Evolutionary conservation across 495 filamentous ascomycete species (phyloP).

Genomic region (Penicillium crystallinum): DNA sequence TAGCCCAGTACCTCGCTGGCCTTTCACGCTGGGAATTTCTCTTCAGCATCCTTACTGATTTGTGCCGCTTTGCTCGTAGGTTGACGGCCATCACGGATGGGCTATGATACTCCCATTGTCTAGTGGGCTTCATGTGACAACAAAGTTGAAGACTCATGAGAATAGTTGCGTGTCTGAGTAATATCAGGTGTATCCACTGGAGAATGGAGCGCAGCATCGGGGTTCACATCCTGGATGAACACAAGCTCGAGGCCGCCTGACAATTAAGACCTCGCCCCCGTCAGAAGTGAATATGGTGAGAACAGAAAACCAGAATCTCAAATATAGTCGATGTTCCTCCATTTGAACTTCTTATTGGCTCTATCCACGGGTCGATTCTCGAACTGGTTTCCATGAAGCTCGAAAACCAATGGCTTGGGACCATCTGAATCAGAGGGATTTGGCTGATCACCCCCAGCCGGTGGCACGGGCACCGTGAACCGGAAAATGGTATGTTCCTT

Average conservation of each 20-base stretch:
- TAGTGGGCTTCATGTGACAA: background rate
- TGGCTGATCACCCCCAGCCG: conserved; percentile 9
- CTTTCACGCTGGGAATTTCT: too few species aligned
- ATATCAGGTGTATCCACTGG: background rate
- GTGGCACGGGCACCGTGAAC: conserved; percentile 58
- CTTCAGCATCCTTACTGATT: too few species aligned
- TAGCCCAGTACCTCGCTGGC: too few species aligned
- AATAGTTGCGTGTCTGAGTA: too few species aligned
- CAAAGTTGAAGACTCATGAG: too few species aligned
- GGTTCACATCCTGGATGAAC: too few species aligned
- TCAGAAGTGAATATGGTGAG: background rate
- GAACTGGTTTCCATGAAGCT: conserved; percentile 85
- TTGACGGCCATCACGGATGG: background rate
- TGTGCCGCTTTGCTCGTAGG: too few species aligned
- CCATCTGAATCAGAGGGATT: background rate
- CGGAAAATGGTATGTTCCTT: conserved; percentile 88
- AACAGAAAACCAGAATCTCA: conserved; percentile 28
- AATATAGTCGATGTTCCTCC: conserved; percentile 62
- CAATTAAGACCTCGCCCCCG: background rate
- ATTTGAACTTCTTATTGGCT: conserved; percentile 86
- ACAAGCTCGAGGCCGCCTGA: background rate
- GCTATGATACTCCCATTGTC: background rate
- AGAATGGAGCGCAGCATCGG: background rate
- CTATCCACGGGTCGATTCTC: conserved; percentile 75
- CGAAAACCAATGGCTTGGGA: conserved; percentile 59